Evolutionary conservation across 2,329 filamentous ascomycete genomes (phyloP), one percentile per base, ranked within the genome.

Genomic region (Nothopassalora personata): DNA sequence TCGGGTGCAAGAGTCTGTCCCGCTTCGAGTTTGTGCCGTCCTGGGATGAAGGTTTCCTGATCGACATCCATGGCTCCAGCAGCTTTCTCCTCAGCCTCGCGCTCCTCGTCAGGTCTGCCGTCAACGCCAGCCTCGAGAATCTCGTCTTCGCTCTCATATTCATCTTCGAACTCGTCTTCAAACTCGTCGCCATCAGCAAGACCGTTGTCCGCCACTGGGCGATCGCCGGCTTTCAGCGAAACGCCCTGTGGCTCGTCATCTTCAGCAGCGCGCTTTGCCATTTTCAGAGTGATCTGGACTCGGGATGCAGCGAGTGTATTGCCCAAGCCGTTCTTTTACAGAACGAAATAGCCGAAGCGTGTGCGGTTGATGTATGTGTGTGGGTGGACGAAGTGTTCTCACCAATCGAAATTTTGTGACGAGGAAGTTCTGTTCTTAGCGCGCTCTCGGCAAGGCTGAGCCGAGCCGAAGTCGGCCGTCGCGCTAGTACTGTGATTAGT

Each of bases 121-220:
- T 97, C 93, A 11, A 97, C 91, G 62, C 93, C 93, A 4, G 94
- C 93, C 77, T 97, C 93, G 60, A 97, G 78, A 54, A 97, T 90
- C 75, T 97, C 68, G 73, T 97, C 92, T 69, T 89, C 87, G 68
- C 86, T 96, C 80, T 97, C 92, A 67, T 89, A 93, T 72, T 93
- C 90, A 70, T 93, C 90, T 75, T 93, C 90, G 67, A 93, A 97
- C 72, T 97, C 93, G 77, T 97, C 94, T 72, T 96, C 94, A 64
- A 95, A 97, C 67, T 97, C 88, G 63, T 82, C 80, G 61, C 76
- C 79, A 57, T 85, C 82, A 63, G 81, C 76, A 64, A 80, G 74
- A 72, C 76, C 76, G 64, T 72, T 72, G 56, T 77, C 74, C 53
- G 73, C 71, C 64, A 83, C 75, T 60, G 84, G 84, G 33, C 84